Percentiles rank a stretch among this genome's conserved stretches.
These are phyloP conservation scores for Fusarium decemcellulare DNA, from an alignment of 2,329 filamentous ascomycete species.

Conservation along the genomic window DNA sequence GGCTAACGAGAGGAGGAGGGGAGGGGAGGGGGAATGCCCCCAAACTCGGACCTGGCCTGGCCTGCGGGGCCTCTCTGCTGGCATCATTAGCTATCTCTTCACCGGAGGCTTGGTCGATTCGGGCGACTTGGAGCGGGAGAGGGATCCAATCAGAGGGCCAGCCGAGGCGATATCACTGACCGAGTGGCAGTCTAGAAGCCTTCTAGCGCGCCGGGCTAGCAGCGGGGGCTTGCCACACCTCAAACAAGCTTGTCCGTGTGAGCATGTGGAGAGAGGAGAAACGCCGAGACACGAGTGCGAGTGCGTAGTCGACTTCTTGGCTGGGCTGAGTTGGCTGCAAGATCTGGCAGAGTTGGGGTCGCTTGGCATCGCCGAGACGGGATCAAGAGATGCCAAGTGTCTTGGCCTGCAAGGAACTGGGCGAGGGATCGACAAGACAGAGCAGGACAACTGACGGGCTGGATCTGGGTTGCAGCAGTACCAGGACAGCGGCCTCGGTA, in stretches of 20 bases:
- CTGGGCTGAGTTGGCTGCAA: too few relatives aligned
- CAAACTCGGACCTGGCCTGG: conserved; percentile 19
- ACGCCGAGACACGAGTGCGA: neutral
- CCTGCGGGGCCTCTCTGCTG: neutral
- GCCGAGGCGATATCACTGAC: conserved; percentile 7
- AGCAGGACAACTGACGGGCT: neutral
- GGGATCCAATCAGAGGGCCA: conserved; percentile 29
- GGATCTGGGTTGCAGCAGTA: neutral
- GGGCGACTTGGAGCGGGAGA: neutral
- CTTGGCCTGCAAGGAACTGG: conserved; percentile 40
- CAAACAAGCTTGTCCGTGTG: neutral
- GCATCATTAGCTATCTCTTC: neutral
- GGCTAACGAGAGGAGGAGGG: neutral
- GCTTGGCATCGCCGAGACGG: conserved; percentile 42
- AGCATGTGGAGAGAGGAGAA: conserved; percentile 24
- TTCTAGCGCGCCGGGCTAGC: conserved; percentile 39
- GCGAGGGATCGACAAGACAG: neutral
- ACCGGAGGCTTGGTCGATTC: conserved; percentile 17
- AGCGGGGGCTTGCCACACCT: conserved; percentile 14
- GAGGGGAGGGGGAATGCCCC: conserved; percentile 10
- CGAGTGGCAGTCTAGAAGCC: conserved; percentile 42
- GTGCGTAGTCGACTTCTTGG: too few relatives aligned
- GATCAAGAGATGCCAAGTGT: conserved; percentile 35
- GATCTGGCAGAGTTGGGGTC: conserved; percentile 3
- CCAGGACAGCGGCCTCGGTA: neutral